These are phyloP conservation scores for Tubosaeta sp. DNA, from an alignment of 768 basidiomycete genomes.

Conservation along the genomic window DNA sequence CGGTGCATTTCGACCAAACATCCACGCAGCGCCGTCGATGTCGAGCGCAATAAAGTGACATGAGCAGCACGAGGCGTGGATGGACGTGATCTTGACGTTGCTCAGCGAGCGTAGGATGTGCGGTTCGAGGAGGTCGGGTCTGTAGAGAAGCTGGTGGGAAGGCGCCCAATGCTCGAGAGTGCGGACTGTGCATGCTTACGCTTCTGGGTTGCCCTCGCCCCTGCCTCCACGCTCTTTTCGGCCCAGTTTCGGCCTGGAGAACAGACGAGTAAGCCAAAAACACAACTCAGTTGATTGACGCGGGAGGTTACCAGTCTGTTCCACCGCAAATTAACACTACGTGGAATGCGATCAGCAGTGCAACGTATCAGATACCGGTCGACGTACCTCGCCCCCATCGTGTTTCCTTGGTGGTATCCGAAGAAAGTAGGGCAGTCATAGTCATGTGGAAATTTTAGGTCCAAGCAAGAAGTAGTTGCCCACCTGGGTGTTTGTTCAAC, in stretches of 20 bases:
- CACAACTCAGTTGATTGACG: neutral
- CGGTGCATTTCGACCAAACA: conserved; percentile 83
- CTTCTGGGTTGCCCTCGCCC: conserved; percentile 38
- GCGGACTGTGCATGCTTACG: conserved; percentile 19
- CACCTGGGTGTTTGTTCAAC: conserved; percentile 16
- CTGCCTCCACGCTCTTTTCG: conserved; percentile 62
- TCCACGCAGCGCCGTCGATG: conserved; percentile 74
- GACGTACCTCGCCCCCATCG: conserved; percentile 43
- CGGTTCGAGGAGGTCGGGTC: conserved; percentile 84
- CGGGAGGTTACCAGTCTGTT: conserved; percentile 65
- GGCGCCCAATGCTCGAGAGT: conserved; percentile 1
- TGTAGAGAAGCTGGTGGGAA: conserved; percentile 26
- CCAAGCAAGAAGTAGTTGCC: conserved; percentile 11
- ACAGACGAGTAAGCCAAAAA: conserved; percentile 8
- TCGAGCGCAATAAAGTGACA: conserved; percentile 78
- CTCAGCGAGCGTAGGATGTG: conserved; percentile 85
- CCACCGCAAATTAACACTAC: conserved; percentile 82
- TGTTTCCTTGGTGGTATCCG: conserved; percentile 25
- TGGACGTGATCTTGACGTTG: conserved; percentile 68
- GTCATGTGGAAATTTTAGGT: conserved; percentile 26
- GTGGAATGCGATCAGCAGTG: conserved; percentile 14
- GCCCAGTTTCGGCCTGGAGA: conserved; percentile 67
- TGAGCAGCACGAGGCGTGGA: conserved; percentile 72
- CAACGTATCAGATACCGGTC: conserved; percentile 7
- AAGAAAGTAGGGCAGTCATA: conserved; percentile 27